phyloP scores from a whole-genome alignment of 169 alveolate species.

The Plasmodium cynomolgi region DNA sequence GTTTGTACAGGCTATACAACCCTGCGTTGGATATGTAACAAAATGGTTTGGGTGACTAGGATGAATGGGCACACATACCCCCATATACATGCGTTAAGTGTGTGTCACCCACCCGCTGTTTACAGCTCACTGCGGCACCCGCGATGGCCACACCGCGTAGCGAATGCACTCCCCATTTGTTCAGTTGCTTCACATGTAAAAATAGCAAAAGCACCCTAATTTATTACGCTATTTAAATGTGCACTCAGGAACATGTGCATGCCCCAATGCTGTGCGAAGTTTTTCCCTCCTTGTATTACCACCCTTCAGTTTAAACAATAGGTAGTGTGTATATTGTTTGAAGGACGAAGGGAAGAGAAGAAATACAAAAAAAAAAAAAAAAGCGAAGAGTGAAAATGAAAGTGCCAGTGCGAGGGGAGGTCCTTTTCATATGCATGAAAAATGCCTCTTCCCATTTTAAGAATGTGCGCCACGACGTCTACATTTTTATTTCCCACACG shows the following conservation, averaged over 20 bases:
- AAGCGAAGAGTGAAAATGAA: not conserved
- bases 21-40: not conserved
- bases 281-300: not conserved
- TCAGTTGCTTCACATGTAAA: not conserved
- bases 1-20: not conserved
- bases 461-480: not conserved
- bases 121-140: not conserved
- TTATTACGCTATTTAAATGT: not conserved
- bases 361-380: not conserved
- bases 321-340: slow-evolving; percentile 14
- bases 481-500: not conserved
- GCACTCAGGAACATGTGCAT: not conserved
- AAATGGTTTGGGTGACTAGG: too few relatives aligned
- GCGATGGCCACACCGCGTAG: not conserved
- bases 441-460: slow-evolving; percentile 11
- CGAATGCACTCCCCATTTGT: not conserved
- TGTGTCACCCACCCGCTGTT: not conserved
- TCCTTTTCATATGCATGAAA: slow-evolving; percentile 49
- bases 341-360: not conserved
- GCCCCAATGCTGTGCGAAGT: not conserved
- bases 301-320: not conserved
- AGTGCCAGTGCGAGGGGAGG: not conserved
- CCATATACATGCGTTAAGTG: not conserved
- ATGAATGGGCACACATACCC: not conserved
- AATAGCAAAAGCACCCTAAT: not conserved